Evolutionary conservation across 768 basidiomycete genomes (phyloP).

Genomic region (Lactarius quietus): DNA sequence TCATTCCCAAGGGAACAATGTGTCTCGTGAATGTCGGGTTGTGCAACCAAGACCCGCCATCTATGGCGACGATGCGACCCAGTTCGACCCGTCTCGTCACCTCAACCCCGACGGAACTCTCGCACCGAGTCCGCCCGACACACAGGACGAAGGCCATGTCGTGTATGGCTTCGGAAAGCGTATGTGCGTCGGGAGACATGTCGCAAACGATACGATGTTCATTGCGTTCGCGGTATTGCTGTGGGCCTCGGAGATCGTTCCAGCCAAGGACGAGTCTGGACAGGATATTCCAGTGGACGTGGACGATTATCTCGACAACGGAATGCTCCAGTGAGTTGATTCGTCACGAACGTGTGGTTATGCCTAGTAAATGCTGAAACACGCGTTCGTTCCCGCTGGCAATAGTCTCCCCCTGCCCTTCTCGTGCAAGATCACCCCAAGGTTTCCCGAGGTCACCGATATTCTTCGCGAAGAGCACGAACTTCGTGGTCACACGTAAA

Average conservation of each 20-base stretch:
- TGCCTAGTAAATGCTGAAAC: not conserved
- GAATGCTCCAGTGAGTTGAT: conserved; percentile 25
- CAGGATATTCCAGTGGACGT: conserved; percentile 19
- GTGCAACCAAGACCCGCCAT: conserved; percentile 31
- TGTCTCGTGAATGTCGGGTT: conserved; percentile 33
- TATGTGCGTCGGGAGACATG: conserved; percentile 35
- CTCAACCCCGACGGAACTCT: conserved; percentile 30
- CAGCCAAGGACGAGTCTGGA: conserved; percentile 20
- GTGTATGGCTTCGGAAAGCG: conserved; percentile 34
- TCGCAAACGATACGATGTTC: conserved; percentile 37
- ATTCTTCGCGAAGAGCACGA: conserved; percentile 21
- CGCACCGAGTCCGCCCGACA: conserved; percentile 27
- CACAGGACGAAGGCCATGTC: conserved; percentile 33
- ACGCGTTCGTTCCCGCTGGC: not conserved
- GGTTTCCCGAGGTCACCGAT: conserved; percentile 24
- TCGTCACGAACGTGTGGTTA: not conserved
- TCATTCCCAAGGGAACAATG: conserved; percentile 38
- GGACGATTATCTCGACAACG: conserved; percentile 19
- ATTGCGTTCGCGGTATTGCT: conserved; percentile 35
- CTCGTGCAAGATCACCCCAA: conserved; percentile 24
- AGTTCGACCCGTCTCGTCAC: conserved; percentile 31
- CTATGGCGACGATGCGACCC: conserved; percentile 30
- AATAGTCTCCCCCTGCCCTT: conserved; percentile 26
- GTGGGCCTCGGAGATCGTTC: conserved; percentile 29
- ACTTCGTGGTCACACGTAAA: conserved; percentile 11